phyloP scores from a whole-genome alignment of 768 basidiomycete genomes.

The Rubroboletus pulcherrimus region DNA sequence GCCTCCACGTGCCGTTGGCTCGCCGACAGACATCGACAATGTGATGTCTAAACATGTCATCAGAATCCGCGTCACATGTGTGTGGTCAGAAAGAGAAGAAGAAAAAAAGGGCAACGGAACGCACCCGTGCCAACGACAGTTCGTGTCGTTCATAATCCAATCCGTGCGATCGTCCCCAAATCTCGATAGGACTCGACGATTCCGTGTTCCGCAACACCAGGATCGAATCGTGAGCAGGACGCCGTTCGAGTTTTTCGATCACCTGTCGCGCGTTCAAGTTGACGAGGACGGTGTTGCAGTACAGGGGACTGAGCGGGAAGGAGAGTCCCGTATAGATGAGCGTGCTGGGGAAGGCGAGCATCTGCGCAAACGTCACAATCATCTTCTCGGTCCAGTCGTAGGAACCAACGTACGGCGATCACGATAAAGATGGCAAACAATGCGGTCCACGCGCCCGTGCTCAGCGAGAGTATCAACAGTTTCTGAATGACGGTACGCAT shows the following conservation, averaged over 20 bases:
- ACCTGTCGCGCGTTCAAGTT: constrained; percentile 30
- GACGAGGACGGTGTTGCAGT: constrained; percentile 31
- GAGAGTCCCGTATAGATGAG: constrained; percentile 21
- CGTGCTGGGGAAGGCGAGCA: constrained; percentile 12
- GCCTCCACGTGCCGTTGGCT: neutral
- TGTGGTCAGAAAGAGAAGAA: neutral
- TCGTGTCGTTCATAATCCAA: constrained; percentile 1
- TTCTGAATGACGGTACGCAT: constrained; percentile 17
- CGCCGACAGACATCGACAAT: neutral
- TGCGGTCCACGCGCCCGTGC: constrained; percentile 17
- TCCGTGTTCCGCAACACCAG: constrained; percentile 2
- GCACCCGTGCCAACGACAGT: neutral
- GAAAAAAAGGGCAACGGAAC: neutral
- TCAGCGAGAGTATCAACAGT: constrained; percentile 14
- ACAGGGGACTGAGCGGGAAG: constrained; percentile 30
- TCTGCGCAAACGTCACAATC: neutral
- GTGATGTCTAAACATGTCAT: neutral
- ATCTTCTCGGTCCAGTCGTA: too few relatives aligned
- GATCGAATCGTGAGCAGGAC: constrained; percentile 2
- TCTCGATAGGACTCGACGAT: neutral
- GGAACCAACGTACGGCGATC: constrained; percentile 2
- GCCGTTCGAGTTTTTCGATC: constrained; percentile 12
- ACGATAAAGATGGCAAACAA: constrained; percentile 12
- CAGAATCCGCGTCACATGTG: too few relatives aligned
- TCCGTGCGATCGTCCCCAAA: neutral